Conservation (phyloP, 306 rosid species). For the Cucumis hystrix region DNA sequence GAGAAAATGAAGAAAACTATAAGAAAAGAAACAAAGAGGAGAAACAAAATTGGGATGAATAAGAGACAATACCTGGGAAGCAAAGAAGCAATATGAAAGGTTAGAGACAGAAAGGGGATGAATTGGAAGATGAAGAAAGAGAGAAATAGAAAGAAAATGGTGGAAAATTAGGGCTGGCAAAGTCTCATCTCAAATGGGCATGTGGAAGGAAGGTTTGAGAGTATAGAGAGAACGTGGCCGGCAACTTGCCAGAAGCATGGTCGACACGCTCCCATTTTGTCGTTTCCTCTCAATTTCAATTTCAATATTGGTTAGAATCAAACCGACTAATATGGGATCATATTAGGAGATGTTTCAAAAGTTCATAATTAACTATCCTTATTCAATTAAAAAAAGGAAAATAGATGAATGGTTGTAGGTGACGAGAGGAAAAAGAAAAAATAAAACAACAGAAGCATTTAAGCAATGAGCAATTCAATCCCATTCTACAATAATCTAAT, state of each 20-base stretch:
- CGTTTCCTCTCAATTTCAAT: neutral
- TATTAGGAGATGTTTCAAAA: no score
- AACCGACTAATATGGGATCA: no score
- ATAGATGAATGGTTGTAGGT: no score
- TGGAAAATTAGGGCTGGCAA: neutral
- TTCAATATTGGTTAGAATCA: no score
- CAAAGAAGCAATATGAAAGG: neutral
- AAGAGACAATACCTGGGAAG: neutral
- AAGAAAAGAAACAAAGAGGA: neutral
- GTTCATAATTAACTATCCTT: no score
- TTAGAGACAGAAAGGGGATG: neutral
- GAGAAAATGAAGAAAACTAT: neutral
- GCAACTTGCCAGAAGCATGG: neutral
- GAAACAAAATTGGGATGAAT: neutral
- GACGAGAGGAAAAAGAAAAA: conserved; percentile 40
- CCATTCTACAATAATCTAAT: neutral
- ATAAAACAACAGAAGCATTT: neutral
- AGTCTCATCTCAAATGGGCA: neutral
- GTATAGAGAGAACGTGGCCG: neutral
- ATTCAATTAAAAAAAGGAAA: no score
- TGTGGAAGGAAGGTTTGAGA: neutral
- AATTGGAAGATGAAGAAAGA: neutral
- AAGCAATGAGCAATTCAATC: neutral
- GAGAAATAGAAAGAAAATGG: neutral
- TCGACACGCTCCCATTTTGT: neutral